phyloP scores from a whole-genome alignment of 169 alveolate genomes.

The Plasmodium blacklocki region DNA sequence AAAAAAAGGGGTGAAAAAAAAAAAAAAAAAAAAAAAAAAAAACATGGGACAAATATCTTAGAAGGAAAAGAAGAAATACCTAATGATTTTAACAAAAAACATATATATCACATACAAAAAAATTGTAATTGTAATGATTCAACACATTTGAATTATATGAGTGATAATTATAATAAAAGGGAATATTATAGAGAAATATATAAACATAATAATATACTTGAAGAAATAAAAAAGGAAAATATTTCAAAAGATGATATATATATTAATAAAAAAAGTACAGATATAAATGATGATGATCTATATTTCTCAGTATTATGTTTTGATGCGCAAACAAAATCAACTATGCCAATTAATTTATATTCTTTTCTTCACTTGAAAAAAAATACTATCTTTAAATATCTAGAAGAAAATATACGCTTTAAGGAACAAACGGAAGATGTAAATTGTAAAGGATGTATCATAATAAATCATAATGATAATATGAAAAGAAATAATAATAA shows the following conservation, averaged over 20 bases:
- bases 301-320: constrained; percentile 32
- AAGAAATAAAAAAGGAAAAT: neutral
- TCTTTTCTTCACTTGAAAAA: constrained; percentile 44
- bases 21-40: too few relatives aligned
- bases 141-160: neutral
- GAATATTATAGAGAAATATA: neutral
- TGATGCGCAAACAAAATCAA: constrained; percentile 10
- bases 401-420: constrained; percentile 44
- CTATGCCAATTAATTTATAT: constrained; percentile 44
- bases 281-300: neutral
- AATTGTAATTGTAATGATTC: too few relatives aligned
- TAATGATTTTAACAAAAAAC: too few relatives aligned
- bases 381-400: constrained; percentile 41
- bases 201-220: neutral
- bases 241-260: neutral
- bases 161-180: neutral
- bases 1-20: too few relatives aligned
- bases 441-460: neutral
- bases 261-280: neutral
- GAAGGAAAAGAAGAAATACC: too few relatives aligned
- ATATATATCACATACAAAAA: too few relatives aligned
- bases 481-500: neutral
- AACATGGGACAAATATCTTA: too few relatives aligned
- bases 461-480: neutral
- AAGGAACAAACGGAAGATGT: neutral